These are phyloP conservation scores for Blumeria hordei DNA, from an alignment of 2,329 filamentous ascomycete genomes.

Conservation along the genomic window DNA sequence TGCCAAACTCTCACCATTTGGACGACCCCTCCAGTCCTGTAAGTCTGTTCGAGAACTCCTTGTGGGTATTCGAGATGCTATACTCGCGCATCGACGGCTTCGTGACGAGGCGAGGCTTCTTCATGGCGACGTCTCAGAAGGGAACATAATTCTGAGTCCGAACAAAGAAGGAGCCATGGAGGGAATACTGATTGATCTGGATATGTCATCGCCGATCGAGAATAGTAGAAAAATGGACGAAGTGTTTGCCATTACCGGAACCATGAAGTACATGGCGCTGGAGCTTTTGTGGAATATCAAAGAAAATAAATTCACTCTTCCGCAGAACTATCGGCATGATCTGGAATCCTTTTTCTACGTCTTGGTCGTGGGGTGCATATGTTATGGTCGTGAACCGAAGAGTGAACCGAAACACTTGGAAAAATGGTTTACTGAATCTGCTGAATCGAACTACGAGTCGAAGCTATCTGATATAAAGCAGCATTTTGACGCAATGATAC, in stretches of 20 bases:
- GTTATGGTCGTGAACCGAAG: too few species aligned
- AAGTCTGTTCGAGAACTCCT: conserved; percentile 15
- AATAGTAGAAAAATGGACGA: too few species aligned
- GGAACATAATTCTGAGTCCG: conserved; percentile 18
- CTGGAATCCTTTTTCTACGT: too few species aligned
- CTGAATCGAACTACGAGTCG: too few species aligned
- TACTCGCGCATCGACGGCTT: conserved; percentile 15
- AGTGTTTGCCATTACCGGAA: conserved; percentile 2
- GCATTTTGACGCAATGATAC: too few species aligned
- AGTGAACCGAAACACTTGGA: too few species aligned
- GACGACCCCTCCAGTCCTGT: conserved; percentile 13
- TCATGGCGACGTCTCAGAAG: conserved; percentile 17
- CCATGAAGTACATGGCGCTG: conserved; percentile 3
- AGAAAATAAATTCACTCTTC: too few species aligned
- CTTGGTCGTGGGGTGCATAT: too few species aligned
- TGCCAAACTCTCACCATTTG: conserved; percentile 8
- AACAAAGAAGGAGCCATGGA: conserved; percentile 3
- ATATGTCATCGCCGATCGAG: conserved; percentile 1
- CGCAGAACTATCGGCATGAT: too few species aligned
- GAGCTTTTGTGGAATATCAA: conserved; percentile 1
- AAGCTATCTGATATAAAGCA: too few species aligned
- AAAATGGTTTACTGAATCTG: too few species aligned
- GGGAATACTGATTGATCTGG: too few species aligned
- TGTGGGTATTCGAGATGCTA: conserved; percentile 10
- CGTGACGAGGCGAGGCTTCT: conserved; percentile 15